Evolutionary conservation across 2,329 filamentous ascomycete genomes (phyloP).

Genomic region (Fusarium algeriense): DNA sequence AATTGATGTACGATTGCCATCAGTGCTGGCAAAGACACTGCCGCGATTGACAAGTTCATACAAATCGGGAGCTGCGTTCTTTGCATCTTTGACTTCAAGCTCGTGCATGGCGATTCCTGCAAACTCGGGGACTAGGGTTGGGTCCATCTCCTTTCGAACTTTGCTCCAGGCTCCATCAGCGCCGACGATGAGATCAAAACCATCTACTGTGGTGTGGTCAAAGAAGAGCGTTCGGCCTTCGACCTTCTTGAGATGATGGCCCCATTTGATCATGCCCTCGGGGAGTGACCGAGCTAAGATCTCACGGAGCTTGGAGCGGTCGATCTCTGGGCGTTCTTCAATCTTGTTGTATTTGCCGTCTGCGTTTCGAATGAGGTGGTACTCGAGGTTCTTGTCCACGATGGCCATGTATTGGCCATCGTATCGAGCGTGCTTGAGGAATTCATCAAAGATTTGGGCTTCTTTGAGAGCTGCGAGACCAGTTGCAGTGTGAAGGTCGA

Average conservation of each 20-base stretch:
- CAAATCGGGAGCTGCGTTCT: constrained; percentile 58
- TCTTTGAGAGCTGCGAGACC: constrained; percentile 65
- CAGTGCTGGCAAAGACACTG: constrained; percentile 58
- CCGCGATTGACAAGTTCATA: constrained; percentile 61
- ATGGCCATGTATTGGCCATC: constrained; percentile 65
- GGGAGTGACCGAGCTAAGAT: constrained; percentile 62
- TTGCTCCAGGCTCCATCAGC: constrained; percentile 56
- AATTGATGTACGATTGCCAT: constrained; percentile 56
- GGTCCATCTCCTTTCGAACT: constrained; percentile 50
- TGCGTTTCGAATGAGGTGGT: constrained; percentile 48
- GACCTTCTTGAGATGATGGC: constrained; percentile 57
- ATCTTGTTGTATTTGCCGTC: constrained; percentile 39
- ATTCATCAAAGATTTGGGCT: constrained; percentile 63
- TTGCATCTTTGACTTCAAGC: constrained; percentile 57
- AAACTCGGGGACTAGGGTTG: constrained; percentile 57
- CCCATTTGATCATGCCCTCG: constrained; percentile 60
- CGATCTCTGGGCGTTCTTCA: constrained; percentile 64
- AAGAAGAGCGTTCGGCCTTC: constrained; percentile 55
- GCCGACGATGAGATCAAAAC: constrained; percentile 56
- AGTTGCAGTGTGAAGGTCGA: constrained; percentile 65
- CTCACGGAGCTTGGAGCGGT: constrained; percentile 59
- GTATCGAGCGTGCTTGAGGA: constrained; percentile 62
- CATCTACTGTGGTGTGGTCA: constrained; percentile 49
- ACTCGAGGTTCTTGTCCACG: constrained; percentile 56
- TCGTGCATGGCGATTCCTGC: constrained; percentile 60